Base-by-base conservation (phyloP, 2,329 filamentous ascomycete species). In the Gaeumannomyces tritici region DNA sequence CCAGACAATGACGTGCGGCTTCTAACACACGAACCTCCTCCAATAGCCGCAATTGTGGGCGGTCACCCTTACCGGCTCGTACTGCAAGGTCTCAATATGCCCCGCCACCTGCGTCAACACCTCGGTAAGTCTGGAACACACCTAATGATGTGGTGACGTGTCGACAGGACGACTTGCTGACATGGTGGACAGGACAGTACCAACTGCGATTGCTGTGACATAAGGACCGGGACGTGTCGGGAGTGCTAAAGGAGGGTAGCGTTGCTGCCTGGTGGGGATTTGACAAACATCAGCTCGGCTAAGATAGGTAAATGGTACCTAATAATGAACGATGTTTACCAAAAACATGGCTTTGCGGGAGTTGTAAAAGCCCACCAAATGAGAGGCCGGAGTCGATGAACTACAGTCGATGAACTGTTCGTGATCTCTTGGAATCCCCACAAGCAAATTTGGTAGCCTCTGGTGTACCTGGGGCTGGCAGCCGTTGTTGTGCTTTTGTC, bases 21-120 rank as follows among this genome's bases (percentile, higher is more conserved):
- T 31, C 27, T 58, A 26, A 58, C 35, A 51, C 9, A 3, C 2
- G 2, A 11, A 28, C 9, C 33, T 7, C 7, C 28, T n/a, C 8
- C 21, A 21, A 59, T 15, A 59, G 58, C 58, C 58, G 27, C 58
- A 59, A n/a, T 24, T 27, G 35, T 59, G 58, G 58, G 24, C 27
- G 26, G 33, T 59, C 13, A 21, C 13, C 58, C n/a, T 59, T 51
- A 7, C 58, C 8, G 58, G 12, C 28, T 26, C 35, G 21, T 59
- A 51, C 58, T 59, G 58, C 24, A 42, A 59, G 13, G n/a, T 59
- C n/a, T 51, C 58, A 33, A 51, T 59, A 31, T 59, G 58, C 27
- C 58, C 58, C 21, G 58, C 51, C 33, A 29, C 24, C 9, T 59
- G 58, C 58, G 29, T 21, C 15, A 59, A 59, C 35, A 24, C n/a